Base-by-base conservation (phyloP, 805 yeast genomes). In the Millerozyma miso region DNA sequence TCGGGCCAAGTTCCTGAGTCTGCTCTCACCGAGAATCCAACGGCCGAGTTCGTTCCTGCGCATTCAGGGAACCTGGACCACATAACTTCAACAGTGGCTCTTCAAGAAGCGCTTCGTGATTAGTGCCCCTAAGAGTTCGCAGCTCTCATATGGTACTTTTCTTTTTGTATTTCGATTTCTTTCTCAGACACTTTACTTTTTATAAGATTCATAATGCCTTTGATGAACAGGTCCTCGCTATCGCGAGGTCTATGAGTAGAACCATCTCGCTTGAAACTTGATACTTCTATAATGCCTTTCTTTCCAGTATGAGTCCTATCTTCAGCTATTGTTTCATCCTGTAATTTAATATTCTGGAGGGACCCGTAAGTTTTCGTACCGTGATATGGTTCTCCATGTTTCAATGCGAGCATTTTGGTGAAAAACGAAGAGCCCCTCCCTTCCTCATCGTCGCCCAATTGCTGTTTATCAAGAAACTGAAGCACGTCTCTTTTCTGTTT, bases 61-160 rank as follows among this genome's bases (percentile, higher is more conserved):
- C 45, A 37, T 4, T 43, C 47, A 10, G 35, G 43, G 5, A 44
- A 53, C 14, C 43, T 48, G 4, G 42, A 36, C 8, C 51, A 41
- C 20, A 40, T 43, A 4, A 44, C 60, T 3, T 56, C 62, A 19
- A 63, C 58, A 13, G 43, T 65, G 19, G 66, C 67, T 18, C 42
- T 62, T 37, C 70, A 64, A 49, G 71, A 65, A 46, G 66, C 70
- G 4, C 40, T 54, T 51, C 45, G 42, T 19, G 35, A 38, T n/a
- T 15, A 32, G 17, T 8, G 31, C 8, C 31, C 13, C 16, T 32
- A 29, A n/a, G 32, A 33, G 29, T 35, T 17, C n/a, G 15, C 37
- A 31, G 29, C 18, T 38, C 52, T 39, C 31, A 44, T 35, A 38
- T 43, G 38, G 36, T 52, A 52, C 23, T 46, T 43, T 12, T 20